phyloP scores from a whole-genome alignment of 2,329 filamentous ascomycete genomes.

The Furcasterigmium sp. region DNA sequence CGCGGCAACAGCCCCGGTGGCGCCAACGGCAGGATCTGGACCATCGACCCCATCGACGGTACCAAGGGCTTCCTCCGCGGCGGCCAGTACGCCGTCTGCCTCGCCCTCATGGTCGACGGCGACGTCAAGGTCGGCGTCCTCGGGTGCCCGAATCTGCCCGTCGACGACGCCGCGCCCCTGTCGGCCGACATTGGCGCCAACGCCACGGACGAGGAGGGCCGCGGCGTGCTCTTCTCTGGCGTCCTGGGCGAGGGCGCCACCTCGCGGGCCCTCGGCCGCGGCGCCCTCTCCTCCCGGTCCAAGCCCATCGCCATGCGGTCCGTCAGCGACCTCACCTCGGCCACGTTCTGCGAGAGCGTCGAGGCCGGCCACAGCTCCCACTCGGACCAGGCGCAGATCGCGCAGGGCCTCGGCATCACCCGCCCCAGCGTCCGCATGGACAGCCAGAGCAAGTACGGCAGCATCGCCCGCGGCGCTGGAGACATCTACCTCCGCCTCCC shows the following conservation, averaged over 20 bases:
- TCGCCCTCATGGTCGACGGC: constrained; percentile 87
- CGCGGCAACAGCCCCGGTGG: constrained; percentile 67
- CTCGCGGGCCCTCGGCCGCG: constrained; percentile 65
- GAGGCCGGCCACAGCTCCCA: constrained; percentile 91
- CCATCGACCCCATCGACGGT: constrained; percentile 94
- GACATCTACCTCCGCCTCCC: constrained; percentile 93
- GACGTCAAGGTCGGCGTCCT: constrained; percentile 92
- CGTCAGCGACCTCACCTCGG: constrained; percentile 67
- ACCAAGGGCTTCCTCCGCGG: constrained; percentile 96
- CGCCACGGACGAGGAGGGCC: constrained; percentile 67
- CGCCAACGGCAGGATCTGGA: constrained; percentile 77
- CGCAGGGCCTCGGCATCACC: constrained; percentile 79
- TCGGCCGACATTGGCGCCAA: constrained; percentile 68
- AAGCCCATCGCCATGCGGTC: constrained; percentile 75
- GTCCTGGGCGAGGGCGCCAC: constrained; percentile 73
- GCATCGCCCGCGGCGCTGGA: constrained; percentile 86
- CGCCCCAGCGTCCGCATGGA: constrained; percentile 92
- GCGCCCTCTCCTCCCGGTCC: constrained; percentile 42
- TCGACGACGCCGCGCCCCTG: constrained; percentile 71
- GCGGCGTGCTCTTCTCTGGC: constrained; percentile 85
- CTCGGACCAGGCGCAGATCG: constrained; percentile 80
- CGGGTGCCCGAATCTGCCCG: constrained; percentile 89
- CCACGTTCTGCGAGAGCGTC: constrained; percentile 95
- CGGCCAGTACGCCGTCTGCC: constrained; percentile 93
- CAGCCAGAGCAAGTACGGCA: constrained; percentile 96